Evolutionary conservation across 225 moss, liverwort and hornwort species (phyloP).

Genomic region (Pseudoscleropodium purum): DNA sequence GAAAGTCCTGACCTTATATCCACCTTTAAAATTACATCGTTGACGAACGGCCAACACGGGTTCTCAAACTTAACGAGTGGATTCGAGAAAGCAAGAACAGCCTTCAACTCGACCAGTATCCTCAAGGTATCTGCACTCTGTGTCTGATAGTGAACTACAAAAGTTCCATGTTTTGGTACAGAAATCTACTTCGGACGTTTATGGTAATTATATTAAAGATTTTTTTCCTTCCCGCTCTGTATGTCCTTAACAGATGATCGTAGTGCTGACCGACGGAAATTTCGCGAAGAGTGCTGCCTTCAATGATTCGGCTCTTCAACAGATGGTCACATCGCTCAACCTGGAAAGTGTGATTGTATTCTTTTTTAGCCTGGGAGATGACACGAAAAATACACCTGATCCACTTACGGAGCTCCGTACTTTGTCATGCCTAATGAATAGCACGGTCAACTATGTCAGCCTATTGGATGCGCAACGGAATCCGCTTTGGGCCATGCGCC

Average conservation of each 20-base stretch:
- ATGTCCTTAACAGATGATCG: conserved; percentile 32
- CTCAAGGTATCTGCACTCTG: conserved; percentile 20
- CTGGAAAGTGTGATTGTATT: conserved; percentile 25
- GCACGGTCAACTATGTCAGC: conserved; percentile 30
- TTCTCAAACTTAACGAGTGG: conserved; percentile 38
- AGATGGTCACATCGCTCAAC: conserved; percentile 11
- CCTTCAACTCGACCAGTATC: conserved; percentile 31
- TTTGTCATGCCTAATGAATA: conserved; percentile 35
- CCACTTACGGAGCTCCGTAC: conserved; percentile 26
- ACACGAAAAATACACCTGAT: conserved; percentile 8
- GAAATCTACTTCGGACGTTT: not conserved
- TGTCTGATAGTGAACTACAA: not conserved
- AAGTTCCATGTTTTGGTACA: not conserved
- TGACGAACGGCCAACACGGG: conserved; percentile 18
- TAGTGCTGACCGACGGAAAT: conserved; percentile 44
- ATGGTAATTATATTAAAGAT: not conserved
- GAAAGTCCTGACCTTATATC: not conserved
- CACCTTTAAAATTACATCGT: conserved; percentile 15
- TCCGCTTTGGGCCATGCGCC: conserved; percentile 45
- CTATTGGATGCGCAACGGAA: conserved; percentile 25
- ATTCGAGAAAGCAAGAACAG: conserved; percentile 32
- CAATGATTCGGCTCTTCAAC: conserved; percentile 25
- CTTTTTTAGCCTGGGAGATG: conserved; percentile 35
- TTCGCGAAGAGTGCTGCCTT: conserved; percentile 17
- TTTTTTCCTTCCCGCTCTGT: not conserved